These are phyloP conservation scores for Camellia lanceoleosa DNA, from an alignment of 148 eudicot species.

Conservation along the genomic window DNA sequence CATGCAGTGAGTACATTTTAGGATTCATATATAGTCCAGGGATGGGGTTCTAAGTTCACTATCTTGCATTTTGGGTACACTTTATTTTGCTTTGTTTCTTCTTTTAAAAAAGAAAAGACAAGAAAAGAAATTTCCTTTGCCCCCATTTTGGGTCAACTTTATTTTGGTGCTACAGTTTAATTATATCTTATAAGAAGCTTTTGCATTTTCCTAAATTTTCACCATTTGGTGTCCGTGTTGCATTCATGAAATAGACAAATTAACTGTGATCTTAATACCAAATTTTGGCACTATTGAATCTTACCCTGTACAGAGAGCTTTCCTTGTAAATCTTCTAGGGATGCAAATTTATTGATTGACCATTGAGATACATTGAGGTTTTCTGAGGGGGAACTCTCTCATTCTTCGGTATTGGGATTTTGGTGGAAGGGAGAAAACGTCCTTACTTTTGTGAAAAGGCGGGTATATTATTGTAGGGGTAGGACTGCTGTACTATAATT, in stretches of 20 bases:
- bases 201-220: not conserved
- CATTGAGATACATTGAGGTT: not conserved
- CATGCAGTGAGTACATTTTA: slow-evolving; percentile 47
- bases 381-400: not conserved
- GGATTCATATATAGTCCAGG: not conserved
- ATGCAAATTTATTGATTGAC: not conserved
- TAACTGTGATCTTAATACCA: not conserved
- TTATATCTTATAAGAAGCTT: not conserved
- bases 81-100: not conserved
- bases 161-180: not conserved
- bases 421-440: not conserved
- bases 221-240: not conserved
- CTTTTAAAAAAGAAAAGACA: not conserved
- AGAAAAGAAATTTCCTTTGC: not conserved
- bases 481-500: too few species aligned
- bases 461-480: too few species aligned
- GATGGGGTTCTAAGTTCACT: not conserved
- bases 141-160: not conserved
- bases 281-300: not conserved
- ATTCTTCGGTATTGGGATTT: not conserved
- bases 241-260: not conserved
- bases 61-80: not conserved
- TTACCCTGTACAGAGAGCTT: not conserved
- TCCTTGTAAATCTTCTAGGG: not conserved
- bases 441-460: too few species aligned